Base-by-base conservation (phyloP, 2,329 filamentous ascomycete genomes). In the Fusarium falciforme region DNA sequence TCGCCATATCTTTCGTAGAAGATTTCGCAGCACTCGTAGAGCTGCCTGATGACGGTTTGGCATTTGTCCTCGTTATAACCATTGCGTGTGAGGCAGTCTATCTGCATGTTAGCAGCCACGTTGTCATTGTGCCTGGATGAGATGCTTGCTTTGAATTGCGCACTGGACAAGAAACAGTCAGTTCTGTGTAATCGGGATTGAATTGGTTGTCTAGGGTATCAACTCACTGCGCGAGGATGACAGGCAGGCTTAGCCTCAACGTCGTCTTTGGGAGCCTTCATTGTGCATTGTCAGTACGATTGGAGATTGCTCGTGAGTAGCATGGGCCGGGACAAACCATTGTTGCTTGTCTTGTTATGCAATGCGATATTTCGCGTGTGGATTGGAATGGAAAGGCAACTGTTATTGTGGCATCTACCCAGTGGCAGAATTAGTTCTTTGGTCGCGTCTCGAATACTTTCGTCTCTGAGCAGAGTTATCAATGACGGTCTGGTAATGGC, bases 1-100 rank as follows among this genome's bases (percentile, higher is more conserved):
- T 97, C 92, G 17, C 96, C 95, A 68, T 93, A 89, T 66, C 89
- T 88, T 77, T 92, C 85, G 84, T 99, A 98, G 81, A 98, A 98
- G 14, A 90, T 89, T 79, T 95, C 92, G 83, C 96, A 99, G 84
- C 96, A 99, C 77, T 96, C 93, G 83, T 98, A 99, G 27, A 99
- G 86, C 4, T 94, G 94, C 81, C 96, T 92, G 66, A 99, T 89
- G 79, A 94, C 87, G 20, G 85, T 82, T 79, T 93, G 90, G 83
- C 96, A 99, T 80, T 92, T 97, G 49, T 90, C 90, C 83, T 98
- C 95, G 69, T 97, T 90, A 85, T 93, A 98, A 63, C 91, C 91
- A 82, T 95, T 95, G 83, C 92, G 96, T 55, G 90, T 90, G 71
- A 99, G 87, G 80, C 96, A 99, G 77, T 92, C 94, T 97, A 78